Conservation (phyloP, 2,329 filamentous ascomycete species). For the Clonostachys rhizophaga region DNA sequence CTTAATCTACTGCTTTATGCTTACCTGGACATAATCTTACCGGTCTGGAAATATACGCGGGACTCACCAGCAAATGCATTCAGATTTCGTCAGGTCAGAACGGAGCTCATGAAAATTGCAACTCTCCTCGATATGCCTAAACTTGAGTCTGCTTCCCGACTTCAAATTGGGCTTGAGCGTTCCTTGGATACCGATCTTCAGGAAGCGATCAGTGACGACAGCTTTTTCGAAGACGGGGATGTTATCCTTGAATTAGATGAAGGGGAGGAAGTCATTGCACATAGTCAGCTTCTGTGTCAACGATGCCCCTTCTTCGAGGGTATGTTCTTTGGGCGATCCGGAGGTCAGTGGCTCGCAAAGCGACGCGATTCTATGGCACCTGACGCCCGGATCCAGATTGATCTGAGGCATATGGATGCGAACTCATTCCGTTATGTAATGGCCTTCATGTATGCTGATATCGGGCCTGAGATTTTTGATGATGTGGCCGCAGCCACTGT, state of each 20-base stretch:
- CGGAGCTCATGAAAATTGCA: constrained; percentile 84
- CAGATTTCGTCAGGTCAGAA: constrained; percentile 74
- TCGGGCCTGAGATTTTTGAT: constrained; percentile 77
- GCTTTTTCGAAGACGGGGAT: constrained; percentile 77
- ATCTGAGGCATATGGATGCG: constrained; percentile 75
- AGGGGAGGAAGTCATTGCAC: constrained; percentile 65
- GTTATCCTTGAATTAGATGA: constrained; percentile 69
- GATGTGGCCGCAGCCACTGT: constrained; percentile 59
- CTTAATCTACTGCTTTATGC: constrained; percentile 75
- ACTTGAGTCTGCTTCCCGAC: constrained; percentile 72
- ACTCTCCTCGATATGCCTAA: constrained; percentile 63
- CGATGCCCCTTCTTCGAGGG: constrained; percentile 91
- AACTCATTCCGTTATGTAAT: constrained; percentile 75
- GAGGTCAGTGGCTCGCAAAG: constrained; percentile 76
- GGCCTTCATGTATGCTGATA: constrained; percentile 78
- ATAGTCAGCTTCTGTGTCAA: constrained; percentile 75
- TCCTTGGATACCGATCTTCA: constrained; percentile 68
- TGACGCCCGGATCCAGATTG: constrained; percentile 56
- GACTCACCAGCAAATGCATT: constrained; percentile 61
- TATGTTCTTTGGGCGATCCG: constrained; percentile 82
- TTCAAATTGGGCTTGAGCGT: constrained; percentile 63
- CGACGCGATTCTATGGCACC: constrained; percentile 44
- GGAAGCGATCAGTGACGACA: constrained; percentile 60
- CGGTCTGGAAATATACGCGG: constrained; percentile 80
- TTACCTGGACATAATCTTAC: constrained; percentile 76